phyloP scores from a whole-genome alignment of 140 eudicot genomes.

The Flaveria floridana region DNA sequence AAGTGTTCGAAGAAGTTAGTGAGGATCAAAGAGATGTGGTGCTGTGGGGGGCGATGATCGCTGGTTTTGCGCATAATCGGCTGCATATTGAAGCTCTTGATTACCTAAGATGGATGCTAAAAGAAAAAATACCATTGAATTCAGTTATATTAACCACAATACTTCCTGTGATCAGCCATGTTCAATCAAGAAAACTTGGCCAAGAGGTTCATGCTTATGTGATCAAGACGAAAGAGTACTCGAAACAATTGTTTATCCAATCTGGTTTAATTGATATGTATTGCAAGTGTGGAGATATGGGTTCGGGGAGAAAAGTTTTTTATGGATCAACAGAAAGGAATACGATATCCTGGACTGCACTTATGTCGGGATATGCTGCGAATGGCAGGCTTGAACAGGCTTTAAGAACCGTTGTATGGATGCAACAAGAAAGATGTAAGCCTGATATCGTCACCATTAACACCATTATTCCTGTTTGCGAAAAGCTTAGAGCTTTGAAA shows the following conservation, averaged over 20 bases:
- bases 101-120: constrained; percentile 62
- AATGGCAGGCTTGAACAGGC: constrained; percentile 77
- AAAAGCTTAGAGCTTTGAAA: constrained; percentile 56
- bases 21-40: constrained; percentile 68
- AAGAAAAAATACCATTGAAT: constrained; percentile 51
- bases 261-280: constrained; percentile 85
- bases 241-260: constrained; percentile 62
- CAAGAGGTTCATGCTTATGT: constrained; percentile 82
- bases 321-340: constrained; percentile 66
- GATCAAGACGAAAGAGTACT: constrained; percentile 69
- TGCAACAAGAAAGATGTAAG: constrained; percentile 90
- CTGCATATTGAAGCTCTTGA: constrained; percentile 62
- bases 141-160: constrained; percentile 65
- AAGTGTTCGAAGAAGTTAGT: constrained; percentile 57
- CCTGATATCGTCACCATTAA: constrained; percentile 80
- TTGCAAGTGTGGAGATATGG: constrained; percentile 82
- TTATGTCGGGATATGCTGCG: constrained; percentile 71
- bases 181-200: constrained; percentile 53
- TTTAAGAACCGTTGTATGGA: constrained; percentile 63
- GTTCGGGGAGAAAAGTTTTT: constrained; percentile 71
- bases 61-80: constrained; percentile 86
- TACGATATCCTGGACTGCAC: constrained; percentile 79
- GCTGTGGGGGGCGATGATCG: constrained; percentile 86
- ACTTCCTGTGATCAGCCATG: constrained; percentile 66
- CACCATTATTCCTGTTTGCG: constrained; percentile 77